These are phyloP conservation scores for Austroboletus niveus DNA, from an alignment of 1,284 basidiomycete genomes.

Conservation along the genomic window DNA sequence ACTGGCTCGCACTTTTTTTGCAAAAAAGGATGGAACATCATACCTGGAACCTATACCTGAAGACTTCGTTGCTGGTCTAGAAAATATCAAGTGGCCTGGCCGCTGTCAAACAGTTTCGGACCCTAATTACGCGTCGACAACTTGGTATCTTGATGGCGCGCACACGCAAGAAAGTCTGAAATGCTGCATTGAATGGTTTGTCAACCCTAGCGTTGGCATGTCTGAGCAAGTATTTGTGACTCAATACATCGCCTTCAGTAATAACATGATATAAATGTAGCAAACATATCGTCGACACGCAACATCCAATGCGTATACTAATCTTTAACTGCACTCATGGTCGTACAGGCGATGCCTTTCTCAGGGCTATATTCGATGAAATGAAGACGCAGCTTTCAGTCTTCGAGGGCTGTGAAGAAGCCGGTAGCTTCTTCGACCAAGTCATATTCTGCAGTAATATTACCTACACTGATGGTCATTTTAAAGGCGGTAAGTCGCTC, in stretches of 20 bases:
- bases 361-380: slow-evolving; percentile 58
- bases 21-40: slow-evolving; percentile 7
- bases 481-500: slow-evolving; percentile 77
- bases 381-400: slow-evolving; percentile 46
- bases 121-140: slow-evolving; percentile 47
- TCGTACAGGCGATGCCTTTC: slow-evolving; percentile 74
- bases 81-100: slow-evolving; percentile 89
- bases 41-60: slow-evolving; percentile 43
- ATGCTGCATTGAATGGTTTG: slow-evolving; percentile 88
- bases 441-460: slow-evolving; percentile 97
- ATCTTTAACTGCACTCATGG: slow-evolving; percentile 98
- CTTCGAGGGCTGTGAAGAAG: slow-evolving; percentile 37
- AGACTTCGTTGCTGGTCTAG: slow-evolving; percentile 62
- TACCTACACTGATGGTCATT: slow-evolving; percentile 86
- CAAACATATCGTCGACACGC: slow-evolving; percentile 3
- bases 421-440: slow-evolving; percentile 67
- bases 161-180: slow-evolving; percentile 91
- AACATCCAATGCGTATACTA: slow-evolving; percentile 53
- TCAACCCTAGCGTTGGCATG: slow-evolving; percentile 51
- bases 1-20: slow-evolving; percentile 71
- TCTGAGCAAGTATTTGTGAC: slow-evolving; percentile 24
- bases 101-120: slow-evolving; percentile 86
- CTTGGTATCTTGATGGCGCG: slow-evolving; percentile 95
- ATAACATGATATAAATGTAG: slow-evolving; percentile 8
- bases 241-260: background rate